Percentiles rank a stretch among this genome's conserved stretches.
Evolutionary conservation across 2,329 filamentous ascomycete species (phyloP).

Genomic region (Microcyclospora pomicola): DNA sequence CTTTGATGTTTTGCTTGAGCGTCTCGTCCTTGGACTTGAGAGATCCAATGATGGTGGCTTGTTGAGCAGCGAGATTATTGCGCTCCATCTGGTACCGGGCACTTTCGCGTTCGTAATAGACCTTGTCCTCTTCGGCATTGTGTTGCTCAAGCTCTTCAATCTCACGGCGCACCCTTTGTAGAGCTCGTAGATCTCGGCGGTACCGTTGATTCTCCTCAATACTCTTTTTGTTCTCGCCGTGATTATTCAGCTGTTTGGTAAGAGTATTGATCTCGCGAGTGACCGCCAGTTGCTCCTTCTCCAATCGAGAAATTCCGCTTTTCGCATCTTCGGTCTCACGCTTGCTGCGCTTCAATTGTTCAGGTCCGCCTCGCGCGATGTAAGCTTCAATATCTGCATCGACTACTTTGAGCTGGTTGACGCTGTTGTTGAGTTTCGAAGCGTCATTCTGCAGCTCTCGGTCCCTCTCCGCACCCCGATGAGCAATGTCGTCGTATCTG

Average conservation of each 20-base stretch:
- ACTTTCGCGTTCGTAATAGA: constrained; percentile 58
- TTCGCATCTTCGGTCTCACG: constrained; percentile 56
- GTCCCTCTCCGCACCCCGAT: constrained; percentile 58
- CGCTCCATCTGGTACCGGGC: constrained; percentile 51
- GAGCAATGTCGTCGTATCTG: constrained; percentile 62
- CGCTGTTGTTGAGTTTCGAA: constrained; percentile 55
- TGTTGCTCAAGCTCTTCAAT: constrained; percentile 63
- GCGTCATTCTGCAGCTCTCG: constrained; percentile 57
- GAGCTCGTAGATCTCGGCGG: constrained; percentile 56
- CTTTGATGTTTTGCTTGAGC: constrained; percentile 53
- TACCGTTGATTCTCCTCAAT: constrained; percentile 83
- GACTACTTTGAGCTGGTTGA: constrained; percentile 62
- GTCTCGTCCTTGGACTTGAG: constrained; percentile 79
- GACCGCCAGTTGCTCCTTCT: constrained; percentile 53
- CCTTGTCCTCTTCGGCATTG: constrained; percentile 71
- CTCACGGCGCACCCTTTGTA: constrained; percentile 53
- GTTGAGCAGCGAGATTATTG: constrained; percentile 57
- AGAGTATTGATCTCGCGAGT: constrained; percentile 62
- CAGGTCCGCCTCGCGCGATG: constrained; percentile 57
- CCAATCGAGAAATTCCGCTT: constrained; percentile 48
- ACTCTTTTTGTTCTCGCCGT: constrained; percentile 69
- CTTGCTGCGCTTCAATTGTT: constrained; percentile 55
- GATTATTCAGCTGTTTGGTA: constrained; percentile 62
- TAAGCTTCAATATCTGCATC: constrained; percentile 71
- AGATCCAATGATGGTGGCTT: constrained; percentile 58